Base-by-base conservation (phyloP, 2,329 filamentous ascomycete species). In the Trichoderma atroviride region DNA sequence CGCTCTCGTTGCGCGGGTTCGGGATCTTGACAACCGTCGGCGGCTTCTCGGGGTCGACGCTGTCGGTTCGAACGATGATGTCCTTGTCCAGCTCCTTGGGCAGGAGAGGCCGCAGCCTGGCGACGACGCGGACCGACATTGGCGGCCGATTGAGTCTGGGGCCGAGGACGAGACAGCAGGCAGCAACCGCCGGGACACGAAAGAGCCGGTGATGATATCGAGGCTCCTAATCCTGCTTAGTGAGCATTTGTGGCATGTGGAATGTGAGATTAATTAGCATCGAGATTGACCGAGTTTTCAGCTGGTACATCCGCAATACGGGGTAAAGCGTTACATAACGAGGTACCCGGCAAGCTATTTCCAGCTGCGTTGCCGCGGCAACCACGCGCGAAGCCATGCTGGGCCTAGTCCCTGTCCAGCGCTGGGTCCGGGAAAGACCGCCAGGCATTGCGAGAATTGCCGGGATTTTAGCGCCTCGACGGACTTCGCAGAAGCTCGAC, bases 1-100 rank as follows among this genome's bases (percentile, higher is more conserved):
- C 95, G 27, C 87, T 84, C 73, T 93, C 92, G 76, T 97, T 97
- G 83, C 96, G 97, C 0, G 95, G 94, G 77, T 94, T 97, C 4
- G 95, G 95, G 75, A 98, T 96, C 79, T 92, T 91, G 76, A 98
- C 89, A 35, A 96, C 82, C 31, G 86, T 90, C 71, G 87, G 88
- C 24, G 89, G 85, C 73, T 85, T 86, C 73, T 86, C 87, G 58
- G 87, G 82, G 63, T 90, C 87, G 69, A 84, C 86, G 71, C 86
- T 88, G 59, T 90, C 90, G 10, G 89, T 87, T 60, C 83, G 84
- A 73, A 98, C 91, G 74, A 98, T 97, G 71, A 92, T 87, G 82
- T 98, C 95, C 80, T 91, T 91, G 77, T 96, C 92, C 70, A 91
- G 85, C 83, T 98, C 96, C 72, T 91, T 89, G 75, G 92, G 91